Percentiles rank a stretch among this genome's conserved stretches.
These are phyloP conservation scores for Beta vulgaris DNA, from an alignment of 148 eudicot species.

Conservation along the genomic window DNA sequence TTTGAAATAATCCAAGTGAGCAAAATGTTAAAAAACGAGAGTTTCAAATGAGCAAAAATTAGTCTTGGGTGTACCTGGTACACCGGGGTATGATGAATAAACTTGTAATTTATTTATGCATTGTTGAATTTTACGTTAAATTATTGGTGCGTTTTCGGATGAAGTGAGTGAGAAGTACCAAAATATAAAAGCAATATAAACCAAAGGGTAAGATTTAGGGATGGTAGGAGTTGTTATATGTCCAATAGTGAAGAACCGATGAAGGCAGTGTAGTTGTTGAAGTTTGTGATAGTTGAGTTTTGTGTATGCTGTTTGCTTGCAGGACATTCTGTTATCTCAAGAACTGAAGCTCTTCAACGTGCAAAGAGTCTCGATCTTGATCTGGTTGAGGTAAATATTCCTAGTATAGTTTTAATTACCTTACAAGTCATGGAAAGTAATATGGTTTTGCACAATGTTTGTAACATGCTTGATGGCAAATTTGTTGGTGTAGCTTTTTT, in stretches of 20 bases:
- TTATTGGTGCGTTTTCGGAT: not conserved
- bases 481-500: not conserved
- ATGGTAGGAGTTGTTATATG: not conserved
- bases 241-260: too few relatives aligned
- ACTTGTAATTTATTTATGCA: too few relatives aligned
- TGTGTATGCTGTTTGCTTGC: constrained; percentile 21
- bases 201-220: not conserved
- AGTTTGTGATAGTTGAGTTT: not conserved
- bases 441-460: not conserved
- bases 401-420: not conserved
- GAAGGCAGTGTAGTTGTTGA: too few relatives aligned
- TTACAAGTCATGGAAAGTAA: not conserved
- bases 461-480: not conserved
- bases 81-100: too few relatives aligned
- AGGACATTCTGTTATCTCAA: constrained; percentile 59
- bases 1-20: too few relatives aligned
- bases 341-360: constrained; percentile 51
- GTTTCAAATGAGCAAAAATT: too few relatives aligned
- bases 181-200: not conserved
- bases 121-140: not conserved
- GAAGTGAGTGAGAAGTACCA: not conserved
- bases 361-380: constrained; percentile 52
- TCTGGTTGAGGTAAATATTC: constrained; percentile 66
- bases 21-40: too few relatives aligned
- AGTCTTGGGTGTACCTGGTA: too few relatives aligned